Evolutionary conservation across 1,284 basidiomycete genomes (phyloP), one percentile per base, ranked within the genome.

Genomic region (Malassezia psittaci): DNA sequence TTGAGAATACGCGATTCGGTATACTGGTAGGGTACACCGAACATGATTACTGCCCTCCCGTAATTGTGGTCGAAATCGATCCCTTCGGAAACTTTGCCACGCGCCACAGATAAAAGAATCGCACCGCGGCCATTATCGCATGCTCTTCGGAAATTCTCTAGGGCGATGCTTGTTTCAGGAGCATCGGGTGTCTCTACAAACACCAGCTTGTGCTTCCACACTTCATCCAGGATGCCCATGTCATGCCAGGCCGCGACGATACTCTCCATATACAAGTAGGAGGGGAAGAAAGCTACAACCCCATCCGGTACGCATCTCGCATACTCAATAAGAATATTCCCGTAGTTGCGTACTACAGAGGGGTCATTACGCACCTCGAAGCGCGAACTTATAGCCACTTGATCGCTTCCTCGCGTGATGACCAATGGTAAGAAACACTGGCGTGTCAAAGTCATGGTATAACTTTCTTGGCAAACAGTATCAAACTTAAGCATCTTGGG

Each of bases 201-300:
- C 60, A 99, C 91, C 44, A 99, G 81, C 78, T 99, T 99, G 79
- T 98, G 85, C 78, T 98, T 98, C 91, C 94, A 96, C 16, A 96
- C 94, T 79, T 99, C 91, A 69, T 93, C 96, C 59, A 99, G 79
- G 65, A 98, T 98, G 44, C 93, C 94, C 94, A 99, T 98, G 75
- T 99, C 94, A 75, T 96, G 96, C 94, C 94, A 99, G 12, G 94
- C 94, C 2, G 90, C 90, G 18, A 98, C 94, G 62, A 99, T 99
- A 35, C 88, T 91, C 77, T 99, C 94, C 94, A 99, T 99, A 77
- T 99, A 99, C 24, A 99, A 83, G 78, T 99, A 99, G 74, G 88
- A 91, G 15, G 94, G 94, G 78, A 99, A 99, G 81, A 99, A 99
- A 8, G 91, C 93, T 34, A 96, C 94, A 59, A 99, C 88, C n/a